Evolutionary conservation across 257 asterid genomes (phyloP), one percentile per base, ranked within the genome.

Genomic region (Plantago major): DNA sequence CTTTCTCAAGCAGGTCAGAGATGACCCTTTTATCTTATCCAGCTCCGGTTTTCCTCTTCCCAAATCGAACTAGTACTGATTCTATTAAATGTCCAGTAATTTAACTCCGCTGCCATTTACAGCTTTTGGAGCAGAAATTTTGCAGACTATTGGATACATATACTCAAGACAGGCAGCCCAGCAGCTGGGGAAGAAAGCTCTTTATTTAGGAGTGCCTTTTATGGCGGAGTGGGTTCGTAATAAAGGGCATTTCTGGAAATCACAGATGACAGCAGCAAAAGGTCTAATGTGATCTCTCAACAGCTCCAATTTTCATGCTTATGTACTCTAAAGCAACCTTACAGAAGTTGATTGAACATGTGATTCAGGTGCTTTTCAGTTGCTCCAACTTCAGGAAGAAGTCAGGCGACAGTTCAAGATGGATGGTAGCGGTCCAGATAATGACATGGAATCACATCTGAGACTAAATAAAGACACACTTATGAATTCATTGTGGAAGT

Each of bases 301-400:
- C 12, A 46, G 49, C 19, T 60, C 18, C 2, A 18, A 11, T 48
- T 19, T 40, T 22, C 16, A 37, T 16, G 22, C 3, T 10, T 5
- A 17, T 46, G 40, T 10, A 19, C 40, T 52, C 22, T 11, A 26
- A 22, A 22, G 26, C 26, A 22, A 22, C 2, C 26, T 22, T 22
- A 13, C 11, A 3, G 53, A 33, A 46, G 50, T 46, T 46, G 58
- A 66, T 56, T 56, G 16, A 50, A 52, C 50, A 11, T 7, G 13
- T 44, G 57, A 26, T 74, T 28, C 73, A 88, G 96, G 98, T 70
- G 96, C 98, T 51, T 85, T 85, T 76, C 96, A 91, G 87, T 70
- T 91, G 84, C 86, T 88, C 65, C 98, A 90, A 68, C 94, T 88
- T 71, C 98, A 90, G 64, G 98, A 90, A 56, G 94, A 90, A 57